Percentiles rank a stretch among this genome's conserved stretches.
Evolutionary conservation across 257 asterid genomes (phyloP).

Genomic region (Solanum appendiculatum): DNA sequence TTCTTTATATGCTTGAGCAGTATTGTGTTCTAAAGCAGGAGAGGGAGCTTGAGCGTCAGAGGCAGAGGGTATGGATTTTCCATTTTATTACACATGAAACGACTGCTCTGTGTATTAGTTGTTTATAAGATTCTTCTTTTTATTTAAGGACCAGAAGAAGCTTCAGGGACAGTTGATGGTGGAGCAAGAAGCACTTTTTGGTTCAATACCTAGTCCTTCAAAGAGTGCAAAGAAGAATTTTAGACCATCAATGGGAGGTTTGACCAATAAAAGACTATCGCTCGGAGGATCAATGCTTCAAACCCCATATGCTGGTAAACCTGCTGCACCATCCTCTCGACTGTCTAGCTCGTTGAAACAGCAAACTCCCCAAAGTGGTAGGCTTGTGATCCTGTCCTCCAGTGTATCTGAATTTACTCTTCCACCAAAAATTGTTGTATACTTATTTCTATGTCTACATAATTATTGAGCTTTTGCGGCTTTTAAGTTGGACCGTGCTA

Average conservation of each 20-base stretch:
- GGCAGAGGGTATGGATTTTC: slow-evolving; percentile 54
- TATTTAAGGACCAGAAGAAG: slow-evolving; percentile 70
- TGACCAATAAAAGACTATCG: slow-evolving; percentile 41
- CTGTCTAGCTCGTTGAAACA: slow-evolving; percentile 18
- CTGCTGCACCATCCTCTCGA: slow-evolving; percentile 20
- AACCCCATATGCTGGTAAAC: slow-evolving; percentile 37
- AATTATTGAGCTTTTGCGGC: not conserved
- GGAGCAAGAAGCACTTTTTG: slow-evolving; percentile 79
- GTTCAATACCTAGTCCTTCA: slow-evolving; percentile 74
- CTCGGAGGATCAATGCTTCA: slow-evolving; percentile 69
- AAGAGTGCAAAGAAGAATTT: slow-evolving; percentile 44
- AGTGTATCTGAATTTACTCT: not conserved
- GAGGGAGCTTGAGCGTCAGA: slow-evolving; percentile 72
- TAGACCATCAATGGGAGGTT: slow-evolving; percentile 41
- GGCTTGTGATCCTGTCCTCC: not conserved
- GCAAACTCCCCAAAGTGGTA: slow-evolving; percentile 11
- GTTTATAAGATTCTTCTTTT: not conserved
- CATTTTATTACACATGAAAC: not conserved
- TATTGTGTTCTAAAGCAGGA: slow-evolving; percentile 53
- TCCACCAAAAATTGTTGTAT: not conserved
- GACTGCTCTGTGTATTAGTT: not conserved
- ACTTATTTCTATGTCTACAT: not conserved
- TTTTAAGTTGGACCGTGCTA: not conserved
- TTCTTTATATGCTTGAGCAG: slow-evolving; percentile 58
- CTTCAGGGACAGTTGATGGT: slow-evolving; percentile 69